phyloP scores from a whole-genome alignment of 495 filamentous ascomycete genomes.

The Aspergillus hancockii region DNA sequence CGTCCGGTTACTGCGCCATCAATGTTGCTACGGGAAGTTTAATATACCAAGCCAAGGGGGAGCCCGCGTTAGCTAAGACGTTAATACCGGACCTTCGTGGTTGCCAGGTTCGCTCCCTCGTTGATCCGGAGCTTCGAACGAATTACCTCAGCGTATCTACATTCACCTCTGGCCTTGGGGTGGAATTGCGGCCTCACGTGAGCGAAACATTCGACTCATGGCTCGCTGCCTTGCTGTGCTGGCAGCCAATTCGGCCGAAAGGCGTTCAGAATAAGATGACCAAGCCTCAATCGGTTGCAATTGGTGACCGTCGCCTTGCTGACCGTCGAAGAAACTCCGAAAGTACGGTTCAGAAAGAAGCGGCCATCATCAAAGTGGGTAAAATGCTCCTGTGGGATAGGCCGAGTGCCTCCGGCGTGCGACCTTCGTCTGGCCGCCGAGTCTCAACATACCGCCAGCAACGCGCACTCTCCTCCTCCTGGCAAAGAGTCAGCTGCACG shows the following conservation, averaged over 20 bases:
- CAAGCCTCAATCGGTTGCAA: slow-evolving; percentile 58
- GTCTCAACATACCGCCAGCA: slow-evolving; percentile 57
- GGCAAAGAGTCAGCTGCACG: slow-evolving; percentile 89
- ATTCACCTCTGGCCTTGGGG: slow-evolving; percentile 64
- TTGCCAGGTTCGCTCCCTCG: slow-evolving; percentile 74
- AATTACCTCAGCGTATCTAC: slow-evolving; percentile 82
- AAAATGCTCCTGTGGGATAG: slow-evolving; percentile 89
- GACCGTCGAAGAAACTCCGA: slow-evolving; percentile 64
- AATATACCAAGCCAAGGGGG: slow-evolving; percentile 58
- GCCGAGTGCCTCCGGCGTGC: slow-evolving; percentile 43
- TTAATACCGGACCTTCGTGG: slow-evolving; percentile 82
- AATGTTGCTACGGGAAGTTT: slow-evolving; percentile 57
- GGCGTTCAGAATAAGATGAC: slow-evolving; percentile 73
- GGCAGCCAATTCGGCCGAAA: slow-evolving; percentile 84
- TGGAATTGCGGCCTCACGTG: slow-evolving; percentile 74
- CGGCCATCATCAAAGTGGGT: slow-evolving; percentile 94
- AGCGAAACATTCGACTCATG: slow-evolving; percentile 82
- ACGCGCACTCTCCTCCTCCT: slow-evolving; percentile 58
- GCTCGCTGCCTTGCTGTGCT: slow-evolving; percentile 90
- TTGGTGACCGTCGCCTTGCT: slow-evolving; percentile 50
- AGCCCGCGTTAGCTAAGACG: slow-evolving; percentile 56
- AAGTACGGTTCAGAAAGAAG: slow-evolving; percentile 65
- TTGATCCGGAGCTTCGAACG: slow-evolving; percentile 59
- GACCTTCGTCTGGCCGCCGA: slow-evolving; percentile 40
- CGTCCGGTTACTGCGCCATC: slow-evolving; percentile 58